Conservation (phyloP, 768 basidiomycete species). For the Coprinopsis cinerea region DNA sequence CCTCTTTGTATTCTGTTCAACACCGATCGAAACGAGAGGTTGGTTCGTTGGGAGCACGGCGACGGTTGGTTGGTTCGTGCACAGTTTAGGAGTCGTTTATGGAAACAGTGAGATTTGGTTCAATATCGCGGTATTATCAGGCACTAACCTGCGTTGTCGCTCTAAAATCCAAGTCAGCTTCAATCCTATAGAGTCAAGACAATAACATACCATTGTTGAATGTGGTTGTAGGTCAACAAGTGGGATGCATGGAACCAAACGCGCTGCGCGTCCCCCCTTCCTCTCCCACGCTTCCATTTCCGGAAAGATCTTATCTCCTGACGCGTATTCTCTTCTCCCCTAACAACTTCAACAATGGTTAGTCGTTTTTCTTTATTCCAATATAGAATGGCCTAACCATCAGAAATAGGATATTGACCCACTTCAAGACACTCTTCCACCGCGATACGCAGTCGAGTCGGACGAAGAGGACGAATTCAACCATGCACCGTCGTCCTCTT, state of each 20-base stretch:
- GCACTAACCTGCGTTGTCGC: slow-evolving; percentile 19
- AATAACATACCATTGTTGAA: slow-evolving; percentile 24
- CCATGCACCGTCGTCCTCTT: slow-evolving; percentile 22
- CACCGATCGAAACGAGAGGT: neutral
- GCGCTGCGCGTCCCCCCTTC: neutral
- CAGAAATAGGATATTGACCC: slow-evolving; percentile 44
- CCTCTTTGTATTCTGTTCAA: slow-evolving; percentile 86
- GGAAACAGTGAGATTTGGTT: slow-evolving; percentile 5
- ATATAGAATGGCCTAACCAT: neutral
- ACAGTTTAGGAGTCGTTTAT: too few species aligned
- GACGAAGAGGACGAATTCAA: slow-evolving; percentile 65
- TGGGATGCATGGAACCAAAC: neutral
- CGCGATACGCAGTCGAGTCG: slow-evolving; percentile 58
- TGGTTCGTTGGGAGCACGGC: slow-evolving; percentile 12
- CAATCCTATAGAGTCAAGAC: neutral
- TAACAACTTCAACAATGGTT: slow-evolving; percentile 8
- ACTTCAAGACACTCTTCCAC: slow-evolving; percentile 48
- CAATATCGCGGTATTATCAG: too few species aligned
- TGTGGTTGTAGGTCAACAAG: slow-evolving; percentile 8
- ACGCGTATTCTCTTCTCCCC: slow-evolving; percentile 1
- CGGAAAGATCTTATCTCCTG: too few species aligned
- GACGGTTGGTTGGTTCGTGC: too few species aligned
- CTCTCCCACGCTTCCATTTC: too few species aligned
- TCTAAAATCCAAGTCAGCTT: slow-evolving; percentile 4
- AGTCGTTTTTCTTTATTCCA: slow-evolving; percentile 2